Conservation (phyloP, 2,329 filamentous ascomycete genomes). For the Fusarium nanum region DNA sequence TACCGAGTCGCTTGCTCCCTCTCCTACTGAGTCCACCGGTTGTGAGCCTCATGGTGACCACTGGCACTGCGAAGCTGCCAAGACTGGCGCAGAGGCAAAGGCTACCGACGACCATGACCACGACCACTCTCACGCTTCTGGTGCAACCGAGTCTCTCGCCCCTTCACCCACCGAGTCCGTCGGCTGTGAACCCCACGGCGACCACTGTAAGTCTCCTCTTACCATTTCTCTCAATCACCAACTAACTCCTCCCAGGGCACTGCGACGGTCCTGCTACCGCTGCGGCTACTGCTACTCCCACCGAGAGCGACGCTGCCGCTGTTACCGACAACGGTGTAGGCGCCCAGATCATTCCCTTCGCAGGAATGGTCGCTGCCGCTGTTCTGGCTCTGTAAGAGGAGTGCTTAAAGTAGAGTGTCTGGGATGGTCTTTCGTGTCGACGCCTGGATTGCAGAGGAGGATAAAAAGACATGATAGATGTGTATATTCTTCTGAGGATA, state of each 20-base stretch:
- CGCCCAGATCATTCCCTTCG: conserved; percentile 36
- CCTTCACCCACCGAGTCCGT: conserved; percentile 43
- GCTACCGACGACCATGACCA: conserved; percentile 18
- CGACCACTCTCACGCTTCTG: conserved; percentile 23
- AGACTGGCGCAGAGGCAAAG: conserved; percentile 23
- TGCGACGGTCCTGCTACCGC: conserved; percentile 38
- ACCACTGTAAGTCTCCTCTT: conserved; percentile 34
- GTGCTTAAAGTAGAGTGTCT: not conserved
- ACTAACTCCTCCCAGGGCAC: conserved; percentile 29
- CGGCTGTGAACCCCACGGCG: conserved; percentile 42
- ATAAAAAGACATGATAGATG: conserved; percentile 32
- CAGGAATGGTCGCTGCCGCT: conserved; percentile 41
- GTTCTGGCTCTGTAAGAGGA: conserved; percentile 36
- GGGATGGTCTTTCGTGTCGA: conserved; percentile 15
- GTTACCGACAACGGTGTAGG: conserved; percentile 33
- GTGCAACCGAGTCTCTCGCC: conserved; percentile 6
- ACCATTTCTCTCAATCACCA: rapidly evolving
- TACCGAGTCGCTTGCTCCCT: conserved; percentile 18
- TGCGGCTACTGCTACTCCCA: conserved; percentile 10
- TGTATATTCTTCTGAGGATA: not conserved
- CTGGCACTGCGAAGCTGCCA: conserved; percentile 43
- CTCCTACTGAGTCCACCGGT: conserved; percentile 40
- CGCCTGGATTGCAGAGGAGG: conserved; percentile 34
- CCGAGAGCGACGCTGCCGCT: conserved; percentile 9
- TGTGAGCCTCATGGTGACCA: conserved; percentile 44